Evolutionary conservation across 768 basidiomycete genomes (phyloP), one percentile per base, ranked within the genome.

Genomic region (Leccinum sublutescens): DNA sequence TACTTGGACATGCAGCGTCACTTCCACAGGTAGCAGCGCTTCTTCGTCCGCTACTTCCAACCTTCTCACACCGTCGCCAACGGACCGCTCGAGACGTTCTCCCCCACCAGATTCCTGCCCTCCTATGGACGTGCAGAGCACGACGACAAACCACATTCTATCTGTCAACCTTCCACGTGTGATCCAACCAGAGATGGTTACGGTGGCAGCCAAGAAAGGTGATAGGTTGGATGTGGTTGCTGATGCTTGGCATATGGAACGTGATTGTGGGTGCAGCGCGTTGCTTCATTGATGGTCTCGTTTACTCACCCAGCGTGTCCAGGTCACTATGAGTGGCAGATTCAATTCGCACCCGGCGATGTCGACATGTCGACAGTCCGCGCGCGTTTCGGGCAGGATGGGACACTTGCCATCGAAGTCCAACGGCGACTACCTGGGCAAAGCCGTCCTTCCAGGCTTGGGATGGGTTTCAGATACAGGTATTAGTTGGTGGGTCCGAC

Each of bases 301-400:
- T 47, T 56, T 50, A 58, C 52, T 62, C 12, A 62, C 29, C 50
- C 34, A 43, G 5, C 19, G 11, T 51, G 27, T 33, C 15, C 57
- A 86, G 85, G 80, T 63, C 85, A 85, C 64, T 85, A 82, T 61
- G 85, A 85, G 62, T 86, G 85, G 85, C 77, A 81, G 58, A 80
- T 85, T 62, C 73, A 70, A 17, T 86, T 86, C 60, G 66, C 82
- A 33, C 78, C 81, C 10, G 72, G 76, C 10, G 85, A 86, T 59
- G 78, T 82, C 55, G 81, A 86, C 67, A 80, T 85, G 79, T 63
- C 75, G 7, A 74, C 76, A 12, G 78, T 83, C 27, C 79, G 80
- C 31, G 85, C 83, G 8, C 78, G 75, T 48, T 79, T 84, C 51
- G 79, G 77, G 50, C 69, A 71, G 6, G 74, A 76, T 31, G 81